These are phyloP conservation scores for Gypsophila paniculata DNA, from an alignment of 179 eudicot species.

Conservation along the genomic window DNA sequence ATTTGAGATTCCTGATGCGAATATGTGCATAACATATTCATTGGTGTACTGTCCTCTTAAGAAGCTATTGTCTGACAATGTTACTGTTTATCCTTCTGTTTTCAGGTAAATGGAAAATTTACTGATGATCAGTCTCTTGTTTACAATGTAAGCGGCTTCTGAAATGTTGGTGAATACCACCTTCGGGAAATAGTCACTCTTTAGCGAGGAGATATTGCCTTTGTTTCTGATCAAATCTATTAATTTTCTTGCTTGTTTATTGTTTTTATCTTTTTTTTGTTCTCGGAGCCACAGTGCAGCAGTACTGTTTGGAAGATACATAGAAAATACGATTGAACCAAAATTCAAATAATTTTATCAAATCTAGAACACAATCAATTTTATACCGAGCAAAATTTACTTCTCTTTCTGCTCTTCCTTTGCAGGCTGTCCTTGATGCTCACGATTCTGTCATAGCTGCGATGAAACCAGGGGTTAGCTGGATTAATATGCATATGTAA, in stretches of 20 bases:
- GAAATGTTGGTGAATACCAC: not conserved
- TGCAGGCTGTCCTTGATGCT: slow-evolving; percentile 93
- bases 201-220: not conserved
- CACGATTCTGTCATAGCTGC: slow-evolving; percentile 83
- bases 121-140: slow-evolving; percentile 72
- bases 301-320: not conserved
- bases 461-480: slow-evolving; percentile 86
- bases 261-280: not conserved
- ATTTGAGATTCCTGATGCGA: too few species aligned
- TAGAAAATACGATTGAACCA: not conserved
- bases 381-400: not conserved
- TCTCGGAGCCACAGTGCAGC: not conserved
- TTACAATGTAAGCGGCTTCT: slow-evolving; percentile 60
- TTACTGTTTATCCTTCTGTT: slow-evolving; percentile 19
- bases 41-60: not conserved
- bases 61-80: slow-evolving; percentile 16
- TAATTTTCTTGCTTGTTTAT: not conserved
- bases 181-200: not conserved
- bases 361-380: not conserved
- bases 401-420: slow-evolving; percentile 12
- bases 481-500: slow-evolving; percentile 97
- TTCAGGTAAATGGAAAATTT: slow-evolving; percentile 93
- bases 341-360: not conserved
- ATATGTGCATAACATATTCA: not conserved
- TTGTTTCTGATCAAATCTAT: not conserved